Base-by-base conservation (phyloP, 768 basidiomycete species). In the Mycena amicta region DNA sequence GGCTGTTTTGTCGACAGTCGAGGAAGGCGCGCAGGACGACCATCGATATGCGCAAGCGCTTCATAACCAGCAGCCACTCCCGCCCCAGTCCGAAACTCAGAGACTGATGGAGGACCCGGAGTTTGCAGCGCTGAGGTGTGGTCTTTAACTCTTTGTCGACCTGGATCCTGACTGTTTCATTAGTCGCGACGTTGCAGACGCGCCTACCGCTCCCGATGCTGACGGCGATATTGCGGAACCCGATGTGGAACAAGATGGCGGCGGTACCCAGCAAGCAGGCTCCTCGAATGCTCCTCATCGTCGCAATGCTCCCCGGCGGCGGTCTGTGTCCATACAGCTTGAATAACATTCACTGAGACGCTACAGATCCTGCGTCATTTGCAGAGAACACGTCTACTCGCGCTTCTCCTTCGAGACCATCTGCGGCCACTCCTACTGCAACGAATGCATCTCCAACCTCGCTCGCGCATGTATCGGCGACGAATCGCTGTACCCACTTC, bases 401-500 rank as follows among this genome's bases (percentile, higher is more conserved):
- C 26, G 54, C 12, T 63, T 65, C 4, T 68, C 71, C 2, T 72
- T 81, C n/a, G 63, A 60, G 16, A 76, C 78, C 1, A 70, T 78
- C 2, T 85, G 84, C 64, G 62, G 65, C 0, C 81, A 86, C 61
- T 55, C 66, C 46, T 81, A 86, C 57, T 84, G 83, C 68, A 61
- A 60, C 18, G 67, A 53, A n/a, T 86, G 84, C 56, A 41, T 83
- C 30, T 52, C 62, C 1, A 68, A 70, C 29, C 75, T 84, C 30
- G 77, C 80, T 18, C 65, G 75, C 46, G 56, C 76, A 0, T 76
- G 78, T 22, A 73, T 74, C 12, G 71, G 69, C 3, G 84, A 86
- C 60, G 85, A 86, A 59, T 72, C 78, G 0, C 74, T 85, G 3
- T 77, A 77, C 55, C 84, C 85, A 0, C 72, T 83, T 8, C 75